Evolutionary conservation across 352 stramenopile genomes (phyloP).

Genomic region (Halophytophthora batemanensis): DNA sequence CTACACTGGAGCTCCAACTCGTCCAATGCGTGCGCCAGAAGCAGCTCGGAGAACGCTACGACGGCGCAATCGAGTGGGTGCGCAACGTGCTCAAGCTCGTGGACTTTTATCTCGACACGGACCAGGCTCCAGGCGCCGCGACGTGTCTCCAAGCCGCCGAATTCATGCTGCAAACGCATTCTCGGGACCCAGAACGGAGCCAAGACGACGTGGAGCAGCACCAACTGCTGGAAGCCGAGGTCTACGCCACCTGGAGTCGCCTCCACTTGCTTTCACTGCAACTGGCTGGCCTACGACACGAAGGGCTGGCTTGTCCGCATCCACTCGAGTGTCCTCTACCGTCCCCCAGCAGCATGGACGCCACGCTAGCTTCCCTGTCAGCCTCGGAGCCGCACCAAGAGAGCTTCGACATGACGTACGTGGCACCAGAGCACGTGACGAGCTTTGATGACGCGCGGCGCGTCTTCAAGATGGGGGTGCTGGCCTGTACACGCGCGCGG

Average conservation of each 20-base stretch:
- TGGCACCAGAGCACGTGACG: constrained; percentile 18
- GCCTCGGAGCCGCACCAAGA: not conserved
- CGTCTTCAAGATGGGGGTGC: constrained; percentile 63
- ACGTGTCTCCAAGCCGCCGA: constrained; percentile 48
- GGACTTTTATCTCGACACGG: constrained; percentile 54
- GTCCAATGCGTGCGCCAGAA: constrained; percentile 7
- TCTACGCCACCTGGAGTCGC: constrained; percentile 45
- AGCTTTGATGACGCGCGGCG: constrained; percentile 50
- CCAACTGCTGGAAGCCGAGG: constrained; percentile 33
- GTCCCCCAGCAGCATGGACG: constrained; percentile 25
- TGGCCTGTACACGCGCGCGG: constrained; percentile 37
- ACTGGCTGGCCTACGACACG: constrained; percentile 26
- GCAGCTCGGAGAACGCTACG: constrained; percentile 10
- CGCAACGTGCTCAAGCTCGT: constrained; percentile 54
- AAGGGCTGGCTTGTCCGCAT: constrained; percentile 13
- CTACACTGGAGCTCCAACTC: constrained; percentile 66
- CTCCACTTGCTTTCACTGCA: constrained; percentile 51
- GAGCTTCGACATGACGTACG: constrained; percentile 24
- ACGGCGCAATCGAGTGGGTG: constrained; percentile 47
- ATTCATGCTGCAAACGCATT: constrained; percentile 24
- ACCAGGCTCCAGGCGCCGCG: constrained; percentile 41
- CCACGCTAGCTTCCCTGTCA: constrained; percentile 17
- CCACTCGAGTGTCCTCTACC: constrained; percentile 7
- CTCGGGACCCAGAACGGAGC: constrained; percentile 7
- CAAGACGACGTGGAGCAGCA: constrained; percentile 18